Base-by-base conservation (phyloP, 1,139 yeast genomes). In the Taphrina communis region DNA sequence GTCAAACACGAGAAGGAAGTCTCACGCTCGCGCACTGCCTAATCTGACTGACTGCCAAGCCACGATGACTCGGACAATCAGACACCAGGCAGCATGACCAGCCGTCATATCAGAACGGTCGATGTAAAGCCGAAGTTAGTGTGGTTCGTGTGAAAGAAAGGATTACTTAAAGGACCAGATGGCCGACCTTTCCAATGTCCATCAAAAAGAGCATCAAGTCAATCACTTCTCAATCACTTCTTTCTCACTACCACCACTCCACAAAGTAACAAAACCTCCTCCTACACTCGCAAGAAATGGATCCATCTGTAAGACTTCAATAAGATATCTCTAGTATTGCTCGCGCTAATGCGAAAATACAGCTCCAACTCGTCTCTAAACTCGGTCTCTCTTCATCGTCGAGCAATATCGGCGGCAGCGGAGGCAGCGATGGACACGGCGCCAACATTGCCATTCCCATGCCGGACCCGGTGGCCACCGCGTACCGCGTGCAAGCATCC, bases 381-480 rank as follows among this genome's bases (percentile, higher is more conserved):
- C 6, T 44, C 21, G 48, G 48, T 2, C 48, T 44, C 19, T 44
- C 48, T 2, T 11, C 36, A 31, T 50, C 25, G 25, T 25, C 31
- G 31, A 25, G 31, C 31, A 25, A 25, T 25, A 25, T 25, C 31
- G 31, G 31, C 31, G 2, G 4, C 31, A 4, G 4, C 31, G 31
- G 17, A 17, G 17, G 17, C 17, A 17, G 31, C 31, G 4, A 25
- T 4, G 31, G 31, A 25, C 31, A 25, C 51, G 25, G 17, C 51
- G 36, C 31, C 53, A 50, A 50, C 53, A 50, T 50, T 50, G 53
- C 53, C 36, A 50, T 50, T 25, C 53, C 53, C 11, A 50, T 50
- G 53, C 53, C 53, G 21, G 53, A 50, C 36, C 53, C 53, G 8
- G 53, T 50, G 8, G 53, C 53, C 53, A 50, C 53, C 21, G 53